These are phyloP conservation scores for Aaosphaeria arxii DNA, from an alignment of 2,329 filamentous ascomycete species.

Conservation along the genomic window DNA sequence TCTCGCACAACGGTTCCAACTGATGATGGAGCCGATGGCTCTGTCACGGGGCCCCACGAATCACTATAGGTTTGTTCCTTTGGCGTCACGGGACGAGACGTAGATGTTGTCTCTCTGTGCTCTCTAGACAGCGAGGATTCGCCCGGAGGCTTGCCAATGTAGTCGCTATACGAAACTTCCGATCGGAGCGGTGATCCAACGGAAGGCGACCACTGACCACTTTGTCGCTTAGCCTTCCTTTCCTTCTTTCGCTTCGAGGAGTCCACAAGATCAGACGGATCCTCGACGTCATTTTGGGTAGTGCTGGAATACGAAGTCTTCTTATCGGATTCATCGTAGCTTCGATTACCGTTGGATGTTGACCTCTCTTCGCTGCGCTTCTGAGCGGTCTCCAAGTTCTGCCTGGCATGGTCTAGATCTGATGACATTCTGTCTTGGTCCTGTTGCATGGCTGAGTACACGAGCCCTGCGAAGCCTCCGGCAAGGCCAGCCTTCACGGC, in stretches of 20 bases:
- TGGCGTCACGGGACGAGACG: background rate
- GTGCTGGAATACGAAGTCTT: conserved; percentile 26
- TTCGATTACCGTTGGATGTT: conserved; percentile 12
- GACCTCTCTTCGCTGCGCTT: conserved; percentile 3
- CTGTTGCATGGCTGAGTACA: conserved; percentile 28
- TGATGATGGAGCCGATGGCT: conserved; percentile 7
- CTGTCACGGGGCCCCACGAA: background rate
- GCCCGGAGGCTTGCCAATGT: conserved; percentile 24
- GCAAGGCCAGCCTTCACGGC: conserved; percentile 20
- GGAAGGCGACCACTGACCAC: conserved; percentile 39
- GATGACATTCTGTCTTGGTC: conserved; percentile 31
- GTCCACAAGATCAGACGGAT: conserved; percentile 16
- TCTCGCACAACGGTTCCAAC: conserved; percentile 17
- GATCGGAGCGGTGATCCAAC: conserved; percentile 44
- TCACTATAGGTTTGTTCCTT: conserved; percentile 7
- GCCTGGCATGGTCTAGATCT: conserved; percentile 24
- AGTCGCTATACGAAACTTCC: conserved; percentile 45
- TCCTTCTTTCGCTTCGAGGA: conserved; percentile 42
- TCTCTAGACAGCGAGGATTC: background rate
- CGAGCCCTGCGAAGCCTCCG: conserved; percentile 32
- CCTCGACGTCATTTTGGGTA: conserved; percentile 33
- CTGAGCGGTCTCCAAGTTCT: conserved; percentile 22
- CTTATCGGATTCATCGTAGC: conserved; percentile 12
- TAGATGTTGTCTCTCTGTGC: background rate
- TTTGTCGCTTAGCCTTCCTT: conserved; percentile 49